Evolutionary conservation across 768 basidiomycete genomes (phyloP).

Genomic region (Mycena rosella): DNA sequence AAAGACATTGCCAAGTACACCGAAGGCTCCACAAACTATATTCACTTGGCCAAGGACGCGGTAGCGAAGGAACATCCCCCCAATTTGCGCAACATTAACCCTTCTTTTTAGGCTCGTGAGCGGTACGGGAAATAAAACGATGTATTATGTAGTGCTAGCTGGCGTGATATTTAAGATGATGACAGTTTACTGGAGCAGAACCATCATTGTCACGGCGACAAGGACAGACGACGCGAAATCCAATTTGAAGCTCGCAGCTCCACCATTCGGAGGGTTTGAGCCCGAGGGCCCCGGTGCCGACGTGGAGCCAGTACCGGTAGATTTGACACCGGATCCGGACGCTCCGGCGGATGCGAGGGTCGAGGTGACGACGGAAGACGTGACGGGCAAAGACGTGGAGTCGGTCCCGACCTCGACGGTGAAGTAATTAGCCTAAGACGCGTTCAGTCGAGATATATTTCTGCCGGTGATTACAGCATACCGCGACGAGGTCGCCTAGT

Average conservation of each 20-base stretch:
- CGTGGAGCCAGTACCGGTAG: neutral
- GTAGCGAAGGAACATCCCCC: slow-evolving; percentile 46
- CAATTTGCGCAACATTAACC: neutral
- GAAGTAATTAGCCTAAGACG: slow-evolving; percentile 73
- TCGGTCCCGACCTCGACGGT: slow-evolving; percentile 78
- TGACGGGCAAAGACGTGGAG: slow-evolving; percentile 64
- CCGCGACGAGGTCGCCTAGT: slow-evolving; percentile 73
- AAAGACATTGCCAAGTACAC: slow-evolving; percentile 82
- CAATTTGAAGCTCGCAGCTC: neutral
- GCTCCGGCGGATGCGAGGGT: slow-evolving; percentile 54
- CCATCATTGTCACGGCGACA: neutral
- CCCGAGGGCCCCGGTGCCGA: neutral
- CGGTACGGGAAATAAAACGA: slow-evolving; percentile 36
- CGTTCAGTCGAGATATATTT: slow-evolving; percentile 14
- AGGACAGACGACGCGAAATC: neutral
- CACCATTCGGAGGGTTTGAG: neutral
- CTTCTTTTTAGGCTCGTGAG: slow-evolving; percentile 44
- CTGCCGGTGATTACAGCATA: slow-evolving; percentile 39
- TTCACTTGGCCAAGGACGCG: slow-evolving; percentile 79
- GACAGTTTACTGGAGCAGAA: neutral
- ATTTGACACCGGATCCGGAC: neutral
- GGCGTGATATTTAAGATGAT: neutral
- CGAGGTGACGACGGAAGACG: slow-evolving; percentile 75
- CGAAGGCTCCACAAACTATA: slow-evolving; percentile 78
- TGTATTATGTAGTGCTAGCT: slow-evolving; percentile 20